These are phyloP conservation scores for Fusarium clavum DNA, from an alignment of 2,329 filamentous ascomycete genomes.

Conservation along the genomic window DNA sequence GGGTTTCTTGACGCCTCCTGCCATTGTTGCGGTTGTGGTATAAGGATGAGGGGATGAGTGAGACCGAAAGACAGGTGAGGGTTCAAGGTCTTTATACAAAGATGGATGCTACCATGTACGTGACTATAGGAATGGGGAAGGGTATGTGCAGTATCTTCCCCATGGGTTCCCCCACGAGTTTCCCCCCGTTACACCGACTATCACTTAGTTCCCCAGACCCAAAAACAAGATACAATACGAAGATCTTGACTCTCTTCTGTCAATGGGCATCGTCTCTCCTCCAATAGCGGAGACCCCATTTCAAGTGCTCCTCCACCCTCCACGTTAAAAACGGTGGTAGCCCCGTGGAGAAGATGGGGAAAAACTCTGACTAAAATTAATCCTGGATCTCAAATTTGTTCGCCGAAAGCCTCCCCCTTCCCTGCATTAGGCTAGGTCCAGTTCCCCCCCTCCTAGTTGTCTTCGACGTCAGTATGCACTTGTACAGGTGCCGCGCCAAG, in stretches of 20 bases:
- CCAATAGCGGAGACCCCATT: constrained; percentile 35
- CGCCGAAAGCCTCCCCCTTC: not conserved
- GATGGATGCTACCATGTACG: too few species aligned
- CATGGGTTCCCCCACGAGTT: constrained; percentile 13
- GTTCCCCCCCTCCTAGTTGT: not conserved
- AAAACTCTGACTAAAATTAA: not conserved
- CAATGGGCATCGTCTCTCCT: not conserved
- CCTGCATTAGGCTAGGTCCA: not conserved
- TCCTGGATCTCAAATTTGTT: constrained; percentile 19
- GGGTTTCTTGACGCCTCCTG: constrained; percentile 65
- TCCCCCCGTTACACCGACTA: constrained; percentile 24
- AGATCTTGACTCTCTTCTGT: not conserved
- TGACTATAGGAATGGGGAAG: too few species aligned
- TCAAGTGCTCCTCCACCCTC: constrained; percentile 5
- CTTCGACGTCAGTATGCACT: not conserved
- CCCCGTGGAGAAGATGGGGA: constrained; percentile 4
- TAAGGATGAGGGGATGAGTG: not conserved
- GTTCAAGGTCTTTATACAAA: not conserved
- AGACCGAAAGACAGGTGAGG: not conserved
- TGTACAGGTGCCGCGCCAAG: not conserved
- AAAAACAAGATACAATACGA: not conserved
- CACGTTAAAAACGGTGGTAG: not conserved
- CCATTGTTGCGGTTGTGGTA: constrained; percentile 52
- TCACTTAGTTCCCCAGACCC: not conserved
- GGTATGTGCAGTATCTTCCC: not conserved